These are phyloP conservation scores for Hanseniaspora uvarum DNA, from an alignment of 1,139 yeast species.

Conservation along the genomic window DNA sequence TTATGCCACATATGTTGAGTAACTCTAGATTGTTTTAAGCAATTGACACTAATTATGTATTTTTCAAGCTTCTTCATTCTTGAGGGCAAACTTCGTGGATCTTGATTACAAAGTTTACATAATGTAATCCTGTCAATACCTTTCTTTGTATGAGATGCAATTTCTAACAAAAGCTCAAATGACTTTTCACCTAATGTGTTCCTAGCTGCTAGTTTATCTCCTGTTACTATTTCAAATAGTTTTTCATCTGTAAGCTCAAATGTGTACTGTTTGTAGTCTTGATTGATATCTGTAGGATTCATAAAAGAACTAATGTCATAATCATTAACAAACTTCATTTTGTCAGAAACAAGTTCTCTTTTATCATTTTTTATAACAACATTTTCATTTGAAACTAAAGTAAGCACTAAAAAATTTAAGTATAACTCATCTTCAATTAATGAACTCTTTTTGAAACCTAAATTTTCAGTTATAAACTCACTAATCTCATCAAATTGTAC, in stretches of 20 bases:
- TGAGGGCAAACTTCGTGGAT: constrained; percentile 58
- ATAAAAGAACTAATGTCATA: constrained; percentile 17
- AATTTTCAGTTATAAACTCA: constrained; percentile 22
- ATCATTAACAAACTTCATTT: constrained; percentile 15
- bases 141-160: constrained; percentile 44
- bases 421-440: constrained; percentile 20
- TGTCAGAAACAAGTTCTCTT: not conserved
- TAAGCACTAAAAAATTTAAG: constrained; percentile 23
- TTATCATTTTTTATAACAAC: constrained; percentile 1
- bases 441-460: constrained; percentile 18
- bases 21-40: constrained; percentile 40
- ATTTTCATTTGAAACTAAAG: constrained; percentile 21
- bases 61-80: constrained; percentile 46
- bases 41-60: constrained; percentile 38
- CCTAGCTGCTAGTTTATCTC: constrained; percentile 33
- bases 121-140: constrained; percentile 55
- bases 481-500: constrained; percentile 23
- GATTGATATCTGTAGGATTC: constrained; percentile 17
- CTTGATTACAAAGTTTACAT: constrained; percentile 51
- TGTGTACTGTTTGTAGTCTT: constrained; percentile 20
- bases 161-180: constrained; percentile 37
- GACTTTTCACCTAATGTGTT: constrained; percentile 37
- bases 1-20: constrained; percentile 42
- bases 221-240: constrained; percentile 37
- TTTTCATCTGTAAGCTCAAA: constrained; percentile 34